Percentiles rank a stretch among this genome's conserved stretches.
phyloP scores from a whole-genome alignment of 164 flowering plant genomes.

The Paratinospora sagittata region DNA sequence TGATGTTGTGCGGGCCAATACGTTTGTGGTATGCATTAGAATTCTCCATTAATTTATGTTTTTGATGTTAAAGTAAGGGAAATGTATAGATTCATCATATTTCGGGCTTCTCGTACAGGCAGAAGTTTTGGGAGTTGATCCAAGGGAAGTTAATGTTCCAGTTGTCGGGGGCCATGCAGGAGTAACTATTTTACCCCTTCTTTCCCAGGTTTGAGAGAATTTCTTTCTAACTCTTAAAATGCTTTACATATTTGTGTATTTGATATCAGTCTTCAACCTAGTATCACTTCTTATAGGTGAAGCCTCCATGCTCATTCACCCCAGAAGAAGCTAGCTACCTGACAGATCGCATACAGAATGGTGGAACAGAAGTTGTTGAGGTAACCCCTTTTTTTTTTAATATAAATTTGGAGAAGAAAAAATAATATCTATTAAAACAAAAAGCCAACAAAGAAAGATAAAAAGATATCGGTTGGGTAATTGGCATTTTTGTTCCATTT shows the following conservation, averaged over 20 bases:
- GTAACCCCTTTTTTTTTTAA: conserved; percentile 19
- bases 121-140: conserved; percentile 57
- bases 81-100: not conserved
- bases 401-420: not conserved
- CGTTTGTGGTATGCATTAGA: conserved; percentile 63
- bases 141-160: conserved; percentile 52
- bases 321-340: conserved; percentile 41
- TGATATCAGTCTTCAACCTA: not conserved
- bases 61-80: not conserved
- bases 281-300: conserved; percentile 34
- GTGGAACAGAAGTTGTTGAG: conserved; percentile 70
- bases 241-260: not conserved
- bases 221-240: not conserved
- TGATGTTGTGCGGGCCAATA: conserved; percentile 81
- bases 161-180: conserved; percentile 71
- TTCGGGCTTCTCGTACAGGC: conserved; percentile 35
- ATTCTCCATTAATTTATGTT: not conserved
- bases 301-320: conserved; percentile 51
- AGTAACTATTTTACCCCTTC: conserved; percentile 54
- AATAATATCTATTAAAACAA: too few species aligned
- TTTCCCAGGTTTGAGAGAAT: conserved; percentile 42
- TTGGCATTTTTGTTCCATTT: not conserved
- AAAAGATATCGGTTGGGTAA: not conserved
- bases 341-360: conserved; percentile 57
- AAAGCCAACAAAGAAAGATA: too few species aligned